A percentile compares a stretch with the other conserved stretches of the same genome.
These are phyloP conservation scores for Pelagophyceae sp. DNA, from an alignment of 352 stramenopile species.

Conservation along the genomic window DNA sequence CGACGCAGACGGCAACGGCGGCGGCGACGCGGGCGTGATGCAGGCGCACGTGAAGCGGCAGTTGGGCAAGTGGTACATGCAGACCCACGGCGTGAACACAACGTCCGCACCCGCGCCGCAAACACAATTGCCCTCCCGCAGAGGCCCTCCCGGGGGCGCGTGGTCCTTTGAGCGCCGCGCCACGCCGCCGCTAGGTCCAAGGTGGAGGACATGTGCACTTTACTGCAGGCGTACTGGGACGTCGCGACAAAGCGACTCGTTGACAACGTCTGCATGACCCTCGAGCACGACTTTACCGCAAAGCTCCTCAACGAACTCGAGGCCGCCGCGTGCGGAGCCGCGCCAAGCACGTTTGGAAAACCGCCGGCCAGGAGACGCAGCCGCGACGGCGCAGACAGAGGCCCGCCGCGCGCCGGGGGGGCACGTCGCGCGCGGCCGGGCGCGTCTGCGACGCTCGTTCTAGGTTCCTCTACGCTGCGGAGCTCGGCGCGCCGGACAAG, in stretches of 20 bases:
- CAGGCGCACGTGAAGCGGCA: slow-evolving; percentile 26
- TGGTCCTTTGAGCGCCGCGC: too few species aligned
- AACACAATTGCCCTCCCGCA: too few species aligned
- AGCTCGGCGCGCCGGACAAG: background rate
- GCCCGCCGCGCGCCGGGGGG: too few species aligned
- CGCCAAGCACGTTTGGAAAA: too few species aligned
- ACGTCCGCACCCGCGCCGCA: too few species aligned
- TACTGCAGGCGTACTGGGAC: slow-evolving; percentile 42
- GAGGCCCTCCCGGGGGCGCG: too few species aligned
- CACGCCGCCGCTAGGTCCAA: too few species aligned
- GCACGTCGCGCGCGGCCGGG: too few species aligned
- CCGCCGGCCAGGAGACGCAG: too few species aligned
- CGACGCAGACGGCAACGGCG: slow-evolving; percentile 9
- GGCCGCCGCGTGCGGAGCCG: too few species aligned
- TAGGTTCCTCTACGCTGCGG: slow-evolving; percentile 9
- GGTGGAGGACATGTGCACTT: slow-evolving; percentile 41
- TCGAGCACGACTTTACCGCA: slow-evolving; percentile 35
- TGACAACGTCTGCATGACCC: slow-evolving; percentile 44
- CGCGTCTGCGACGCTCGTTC: too few species aligned
- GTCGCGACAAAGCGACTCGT: slow-evolving; percentile 38
- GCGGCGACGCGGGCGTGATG: background rate
- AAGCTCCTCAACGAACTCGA: slow-evolving; percentile 1
- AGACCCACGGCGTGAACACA: slow-evolving; percentile 37
- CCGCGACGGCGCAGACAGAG: too few species aligned
- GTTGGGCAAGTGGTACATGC: slow-evolving; percentile 40